A percentile compares a stretch with the other conserved stretches of the same genome.
These are phyloP conservation scores for Xylaria arbuscula DNA, from an alignment of 2,329 filamentous ascomycete species.

Conservation along the genomic window DNA sequence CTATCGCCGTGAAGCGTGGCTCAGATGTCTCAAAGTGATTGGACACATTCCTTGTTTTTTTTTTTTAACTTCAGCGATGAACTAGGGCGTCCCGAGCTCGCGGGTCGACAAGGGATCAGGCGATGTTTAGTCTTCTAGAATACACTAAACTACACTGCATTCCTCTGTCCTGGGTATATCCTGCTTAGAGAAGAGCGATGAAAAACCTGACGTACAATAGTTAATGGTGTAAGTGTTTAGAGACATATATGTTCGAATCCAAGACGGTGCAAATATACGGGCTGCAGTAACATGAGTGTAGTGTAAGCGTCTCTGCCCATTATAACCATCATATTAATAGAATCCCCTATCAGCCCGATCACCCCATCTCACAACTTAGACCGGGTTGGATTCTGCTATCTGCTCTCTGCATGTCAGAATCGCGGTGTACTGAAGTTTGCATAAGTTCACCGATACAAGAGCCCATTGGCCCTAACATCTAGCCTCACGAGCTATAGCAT, in stretches of 20 bases:
- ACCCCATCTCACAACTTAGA: constrained; percentile 2
- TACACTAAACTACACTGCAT: background rate
- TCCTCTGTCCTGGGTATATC: background rate
- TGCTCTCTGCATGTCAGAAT: constrained; percentile 31
- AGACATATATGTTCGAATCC: no score
- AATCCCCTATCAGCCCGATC: constrained; percentile 1
- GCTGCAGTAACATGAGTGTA: background rate
- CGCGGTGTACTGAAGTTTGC: constrained; percentile 26
- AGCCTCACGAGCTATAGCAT: constrained; percentile 17
- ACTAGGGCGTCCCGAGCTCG: constrained; percentile 28
- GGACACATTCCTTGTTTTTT: constrained; percentile 19
- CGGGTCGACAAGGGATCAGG: constrained; percentile 29
- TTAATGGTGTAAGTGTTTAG: background rate
- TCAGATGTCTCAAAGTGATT: constrained; percentile 13
- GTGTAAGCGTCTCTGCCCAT: background rate
- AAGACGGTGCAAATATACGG: no score
- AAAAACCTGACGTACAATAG: background rate
- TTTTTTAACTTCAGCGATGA: constrained; percentile 13
- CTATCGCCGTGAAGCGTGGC: constrained; percentile 11
- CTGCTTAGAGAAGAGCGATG: background rate
- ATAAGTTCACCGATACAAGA: constrained; percentile 7
- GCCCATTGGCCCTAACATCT: constrained; percentile 1
- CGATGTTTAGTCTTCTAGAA: constrained; percentile 1
- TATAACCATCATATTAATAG: constrained; percentile 16
- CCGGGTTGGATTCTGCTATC: constrained; percentile 32